Conservation (phyloP, 495 filamentous ascomycete genomes). For the Hypoxylon trugodes region DNA sequence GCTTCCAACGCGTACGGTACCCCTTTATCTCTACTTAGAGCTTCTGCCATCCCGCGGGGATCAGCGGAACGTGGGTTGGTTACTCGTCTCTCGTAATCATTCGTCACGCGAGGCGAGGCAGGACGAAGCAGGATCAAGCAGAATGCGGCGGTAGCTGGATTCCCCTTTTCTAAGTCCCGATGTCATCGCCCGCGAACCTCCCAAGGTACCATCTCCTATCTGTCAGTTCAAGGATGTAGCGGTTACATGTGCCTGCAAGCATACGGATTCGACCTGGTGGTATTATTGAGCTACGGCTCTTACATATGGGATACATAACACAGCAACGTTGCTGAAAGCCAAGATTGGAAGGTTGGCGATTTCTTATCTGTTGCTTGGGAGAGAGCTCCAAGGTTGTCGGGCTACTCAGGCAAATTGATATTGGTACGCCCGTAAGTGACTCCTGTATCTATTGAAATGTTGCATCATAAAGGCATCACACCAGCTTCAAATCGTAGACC, state of each 20-base stretch:
- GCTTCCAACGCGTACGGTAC: too few species aligned
- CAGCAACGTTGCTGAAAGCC: not conserved
- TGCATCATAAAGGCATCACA: not conserved
- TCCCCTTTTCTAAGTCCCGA: not conserved
- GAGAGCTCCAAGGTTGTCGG: not conserved
- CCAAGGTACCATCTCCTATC: not conserved
- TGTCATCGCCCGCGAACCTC: not conserved
- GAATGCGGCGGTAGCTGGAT: conserved; percentile 5
- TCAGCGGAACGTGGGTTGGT: too few species aligned
- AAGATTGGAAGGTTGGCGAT: conserved; percentile 7
- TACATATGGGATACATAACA: not conserved
- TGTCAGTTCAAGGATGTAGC: not conserved
- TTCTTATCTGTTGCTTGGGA: conserved; percentile 8
- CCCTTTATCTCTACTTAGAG: too few species aligned
- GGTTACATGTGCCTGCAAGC: conserved; percentile 10
- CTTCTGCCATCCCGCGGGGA: too few species aligned
- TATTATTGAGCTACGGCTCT: not conserved
- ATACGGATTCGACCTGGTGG: not conserved
- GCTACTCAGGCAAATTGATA: too few species aligned
- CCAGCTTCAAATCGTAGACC: conserved; percentile 18
- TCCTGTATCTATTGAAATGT: not conserved
- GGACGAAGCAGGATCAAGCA: too few species aligned
- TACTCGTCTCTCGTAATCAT: too few species aligned
- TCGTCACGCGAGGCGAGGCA: too few species aligned
- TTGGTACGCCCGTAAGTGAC: too few species aligned